Evolutionary conservation across 192 early-diverging fungal species (phyloP).

Genomic region (Kickxella alabastrina): DNA sequence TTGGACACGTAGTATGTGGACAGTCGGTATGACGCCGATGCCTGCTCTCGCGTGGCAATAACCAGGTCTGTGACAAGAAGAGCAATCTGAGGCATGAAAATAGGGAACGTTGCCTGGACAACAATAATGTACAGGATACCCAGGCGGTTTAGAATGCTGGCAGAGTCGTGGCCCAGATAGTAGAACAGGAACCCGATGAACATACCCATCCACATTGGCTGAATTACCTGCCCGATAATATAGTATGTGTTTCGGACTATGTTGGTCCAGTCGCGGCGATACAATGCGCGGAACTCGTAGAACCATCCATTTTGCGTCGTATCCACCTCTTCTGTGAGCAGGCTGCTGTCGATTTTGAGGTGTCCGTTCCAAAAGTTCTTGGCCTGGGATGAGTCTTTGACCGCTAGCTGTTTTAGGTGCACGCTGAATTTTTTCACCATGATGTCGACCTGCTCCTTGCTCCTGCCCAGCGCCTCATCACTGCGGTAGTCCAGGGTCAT

Average conservation of each 20-base stretch:
- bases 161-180: slow-evolving; percentile 41
- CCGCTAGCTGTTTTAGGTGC: slow-evolving; percentile 4
- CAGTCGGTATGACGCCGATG: slow-evolving; percentile 58
- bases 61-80: slow-evolving; percentile 44
- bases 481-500: slow-evolving; percentile 53
- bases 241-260: slow-evolving; percentile 36
- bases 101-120: slow-evolving; percentile 56
- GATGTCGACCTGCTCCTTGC: slow-evolving; percentile 29
- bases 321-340: not conserved
- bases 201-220: slow-evolving; percentile 31
- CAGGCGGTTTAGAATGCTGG: slow-evolving; percentile 47
- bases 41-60: slow-evolving; percentile 60
- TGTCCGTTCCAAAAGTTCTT: not conserved
- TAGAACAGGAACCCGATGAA: slow-evolving; percentile 59
- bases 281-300: slow-evolving; percentile 43
- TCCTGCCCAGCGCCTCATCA: slow-evolving; percentile 23
- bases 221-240: slow-evolving; percentile 28
- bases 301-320: slow-evolving; percentile 34
- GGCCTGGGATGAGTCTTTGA: not conserved
- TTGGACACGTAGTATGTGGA: slow-evolving; percentile 62
- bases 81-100: slow-evolving; percentile 52
- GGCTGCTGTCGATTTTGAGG: not conserved
- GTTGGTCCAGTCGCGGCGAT: slow-evolving; percentile 51
- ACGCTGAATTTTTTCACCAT: slow-evolving; percentile 28
- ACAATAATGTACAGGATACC: slow-evolving; percentile 47